phyloP scores from a whole-genome alignment of 495 filamentous ascomycete genomes.

The Trichoderma gamsii region DNA sequence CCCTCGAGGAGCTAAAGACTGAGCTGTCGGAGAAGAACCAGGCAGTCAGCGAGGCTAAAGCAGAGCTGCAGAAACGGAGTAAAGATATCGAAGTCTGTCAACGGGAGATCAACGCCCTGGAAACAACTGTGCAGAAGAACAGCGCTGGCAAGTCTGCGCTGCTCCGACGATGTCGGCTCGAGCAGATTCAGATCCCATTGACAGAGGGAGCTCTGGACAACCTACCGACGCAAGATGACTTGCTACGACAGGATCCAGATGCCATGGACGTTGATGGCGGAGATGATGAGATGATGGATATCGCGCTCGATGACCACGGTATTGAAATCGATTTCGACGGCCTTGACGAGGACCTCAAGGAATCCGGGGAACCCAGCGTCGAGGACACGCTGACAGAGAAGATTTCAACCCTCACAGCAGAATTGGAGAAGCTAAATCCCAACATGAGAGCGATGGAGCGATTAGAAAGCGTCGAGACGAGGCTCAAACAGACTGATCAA shows the following conservation, averaged over 20 bases:
- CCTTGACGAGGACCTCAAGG: constrained; percentile 78
- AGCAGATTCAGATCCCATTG: constrained; percentile 84
- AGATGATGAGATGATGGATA: constrained; percentile 51
- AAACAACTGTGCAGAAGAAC: constrained; percentile 76
- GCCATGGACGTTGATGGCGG: constrained; percentile 84
- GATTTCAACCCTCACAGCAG: constrained; percentile 62
- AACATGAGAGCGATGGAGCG: constrained; percentile 94
- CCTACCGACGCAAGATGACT: constrained; percentile 79
- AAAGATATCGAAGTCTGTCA: constrained; percentile 73
- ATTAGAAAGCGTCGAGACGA: constrained; percentile 75
- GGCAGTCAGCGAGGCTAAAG: constrained; percentile 71
- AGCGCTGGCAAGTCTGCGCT: constrained; percentile 75
- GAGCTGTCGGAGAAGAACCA: constrained; percentile 61
- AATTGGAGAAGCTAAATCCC: constrained; percentile 88
- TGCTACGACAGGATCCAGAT: constrained; percentile 61
- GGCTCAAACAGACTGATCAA: constrained; percentile 77
- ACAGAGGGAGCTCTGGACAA: constrained; percentile 73
- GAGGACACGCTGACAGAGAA: constrained; percentile 77
- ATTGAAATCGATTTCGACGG: constrained; percentile 86
- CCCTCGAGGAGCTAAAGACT: constrained; percentile 60
- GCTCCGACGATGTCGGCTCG: constrained; percentile 84
- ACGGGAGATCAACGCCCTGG: constrained; percentile 69
- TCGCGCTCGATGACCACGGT: constrained; percentile 72
- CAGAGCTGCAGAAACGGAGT: constrained; percentile 76
- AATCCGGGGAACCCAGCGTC: constrained; percentile 62